These are phyloP conservation scores for Calocybe indica DNA, from an alignment of 768 basidiomycete genomes.

Conservation along the genomic window DNA sequence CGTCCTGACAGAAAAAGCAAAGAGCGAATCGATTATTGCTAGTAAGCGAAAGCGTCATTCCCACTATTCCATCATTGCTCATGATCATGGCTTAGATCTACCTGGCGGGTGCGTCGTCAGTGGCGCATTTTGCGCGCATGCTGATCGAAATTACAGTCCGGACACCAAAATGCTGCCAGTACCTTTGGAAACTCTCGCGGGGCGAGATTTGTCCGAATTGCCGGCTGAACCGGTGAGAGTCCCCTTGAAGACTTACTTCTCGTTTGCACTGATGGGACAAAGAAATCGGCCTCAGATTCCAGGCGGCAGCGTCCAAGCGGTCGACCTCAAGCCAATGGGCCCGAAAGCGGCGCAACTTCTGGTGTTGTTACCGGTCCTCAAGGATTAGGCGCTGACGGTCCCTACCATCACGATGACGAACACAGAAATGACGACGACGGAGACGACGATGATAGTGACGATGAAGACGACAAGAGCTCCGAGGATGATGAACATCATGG, in stretches of 20 bases:
- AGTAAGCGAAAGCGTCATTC: constrained; percentile 14
- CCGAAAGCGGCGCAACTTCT: too few species aligned
- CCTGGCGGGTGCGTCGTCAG: too few species aligned
- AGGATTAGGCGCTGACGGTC: too few species aligned
- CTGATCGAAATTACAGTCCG: constrained; percentile 5
- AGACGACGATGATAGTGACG: background rate
- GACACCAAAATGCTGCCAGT: constrained; percentile 14
- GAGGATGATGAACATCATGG: background rate
- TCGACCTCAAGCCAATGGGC: too few species aligned
- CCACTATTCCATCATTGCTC: too few species aligned
- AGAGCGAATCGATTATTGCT: constrained; percentile 24
- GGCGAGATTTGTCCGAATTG: constrained; percentile 21
- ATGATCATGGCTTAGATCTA: background rate
- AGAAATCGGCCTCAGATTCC: too few species aligned
- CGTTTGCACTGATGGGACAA: too few species aligned
- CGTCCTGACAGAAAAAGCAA: constrained; percentile 22
- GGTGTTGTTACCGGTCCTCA: too few species aligned
- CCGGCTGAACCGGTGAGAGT: constrained; percentile 13
- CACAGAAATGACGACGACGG: too few species aligned
- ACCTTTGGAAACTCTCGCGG: constrained; percentile 22
- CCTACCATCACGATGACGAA: too few species aligned
- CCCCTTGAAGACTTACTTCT: background rate
- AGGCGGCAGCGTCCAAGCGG: too few species aligned
- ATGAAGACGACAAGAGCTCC: background rate
- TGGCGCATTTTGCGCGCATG: too few species aligned